phyloP scores from a whole-genome alignment of 768 basidiomycete species.

The Botryobasidium botryosum region DNA sequence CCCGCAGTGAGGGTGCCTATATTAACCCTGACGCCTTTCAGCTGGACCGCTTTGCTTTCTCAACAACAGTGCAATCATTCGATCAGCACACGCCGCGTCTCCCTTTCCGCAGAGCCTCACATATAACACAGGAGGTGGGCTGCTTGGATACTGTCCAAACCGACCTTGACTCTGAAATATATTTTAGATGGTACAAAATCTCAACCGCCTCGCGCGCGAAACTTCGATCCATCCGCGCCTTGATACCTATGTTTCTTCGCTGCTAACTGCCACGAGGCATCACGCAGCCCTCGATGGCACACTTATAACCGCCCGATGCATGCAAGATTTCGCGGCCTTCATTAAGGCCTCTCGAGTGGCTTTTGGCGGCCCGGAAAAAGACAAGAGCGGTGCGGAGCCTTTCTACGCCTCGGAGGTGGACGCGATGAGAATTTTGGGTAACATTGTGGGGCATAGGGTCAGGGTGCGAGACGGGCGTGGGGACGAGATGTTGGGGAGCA shows the following conservation, averaged over 20 bases:
- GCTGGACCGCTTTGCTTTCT: slow-evolving; percentile 69
- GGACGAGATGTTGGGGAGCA: slow-evolving; percentile 51
- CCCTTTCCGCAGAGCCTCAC: slow-evolving; percentile 3
- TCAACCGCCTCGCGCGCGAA: slow-evolving; percentile 11
- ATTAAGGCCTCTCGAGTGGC: slow-evolving; percentile 50
- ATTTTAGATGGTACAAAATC: slow-evolving; percentile 12
- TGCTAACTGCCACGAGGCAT: slow-evolving; percentile 59
- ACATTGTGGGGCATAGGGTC: slow-evolving; percentile 59
- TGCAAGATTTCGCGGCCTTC: slow-evolving; percentile 49
- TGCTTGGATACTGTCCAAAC: not conserved
- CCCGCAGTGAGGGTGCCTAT: not conserved
- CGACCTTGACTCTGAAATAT: not conserved
- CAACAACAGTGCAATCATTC: slow-evolving; percentile 29
- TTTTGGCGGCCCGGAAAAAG: too few species aligned
- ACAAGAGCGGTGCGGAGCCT: slow-evolving; percentile 2
- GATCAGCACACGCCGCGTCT: not conserved
- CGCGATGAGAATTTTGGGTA: slow-evolving; percentile 52
- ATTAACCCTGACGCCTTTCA: slow-evolving; percentile 19
- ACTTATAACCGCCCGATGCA: slow-evolving; percentile 42
- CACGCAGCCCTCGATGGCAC: slow-evolving; percentile 51
- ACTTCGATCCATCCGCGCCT: slow-evolving; percentile 30
- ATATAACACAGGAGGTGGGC: slow-evolving; percentile 1
- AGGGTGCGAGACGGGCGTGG: slow-evolving; percentile 50
- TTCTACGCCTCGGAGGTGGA: slow-evolving; percentile 63
- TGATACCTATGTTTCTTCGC: slow-evolving; percentile 47